Evolutionary conservation across 306 rosid species (phyloP), one percentile per base, ranked within the genome.

Genomic region (Vigna angularis): DNA sequence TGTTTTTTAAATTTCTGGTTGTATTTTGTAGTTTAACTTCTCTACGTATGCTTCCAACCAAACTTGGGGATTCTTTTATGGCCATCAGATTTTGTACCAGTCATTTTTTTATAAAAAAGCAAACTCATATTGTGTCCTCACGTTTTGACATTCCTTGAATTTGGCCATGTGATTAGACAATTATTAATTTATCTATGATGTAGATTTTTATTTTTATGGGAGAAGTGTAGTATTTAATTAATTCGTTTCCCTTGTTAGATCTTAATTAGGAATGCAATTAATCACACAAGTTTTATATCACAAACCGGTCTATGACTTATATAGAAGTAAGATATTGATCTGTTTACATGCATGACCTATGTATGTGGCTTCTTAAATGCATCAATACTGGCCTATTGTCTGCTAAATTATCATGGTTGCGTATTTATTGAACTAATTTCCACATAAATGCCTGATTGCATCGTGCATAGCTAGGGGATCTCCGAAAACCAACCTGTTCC

Each of bases 231-330:
- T 50, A 17, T 51, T 34, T 14, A 3, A 71, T 34, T 73, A 58
- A 4, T 12, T 50, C 14, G 7, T 76, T 15, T 50, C 61, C 36
- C 51, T 67, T 68, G 67, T 66, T 72, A 67, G 58, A 67, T 81
- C 70, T 58, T 77, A 56, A 65, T 66, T 49, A 58, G 79, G 42
- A 82, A 63, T 70, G 30, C 42, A 48, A 70, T 82, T 40, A 42
- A 69, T 40, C 52, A 42, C 3, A 3, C 40, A 24, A 10, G 61
- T 34, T 69, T 50, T 62, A 40, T 82, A 71, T 71, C 32, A 4
- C 40, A 73, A 7, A 18, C 51, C 45, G 42, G 55, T 65, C 45
- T 58, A 38, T 48, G 40, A 24, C 65, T 62, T 49, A 47, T 66
- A n/a, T 16, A 9, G 61, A 70, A 42, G 45, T 40, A 40, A 52